Evolutionary conservation across 495 filamentous ascomycete genomes (phyloP).

Genomic region (Penicillium maclennaniae): DNA sequence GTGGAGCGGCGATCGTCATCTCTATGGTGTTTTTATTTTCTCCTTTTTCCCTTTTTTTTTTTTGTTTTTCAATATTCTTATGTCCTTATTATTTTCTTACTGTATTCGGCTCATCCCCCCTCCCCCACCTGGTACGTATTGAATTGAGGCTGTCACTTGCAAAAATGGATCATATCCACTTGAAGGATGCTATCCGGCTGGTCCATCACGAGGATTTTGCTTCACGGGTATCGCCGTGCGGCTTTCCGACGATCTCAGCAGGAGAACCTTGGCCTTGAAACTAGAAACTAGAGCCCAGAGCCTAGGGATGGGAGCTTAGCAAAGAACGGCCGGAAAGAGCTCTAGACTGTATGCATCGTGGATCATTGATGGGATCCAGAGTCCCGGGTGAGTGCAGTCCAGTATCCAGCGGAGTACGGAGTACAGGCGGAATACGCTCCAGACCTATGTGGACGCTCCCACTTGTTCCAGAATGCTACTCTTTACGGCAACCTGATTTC

Average conservation of each 20-base stretch:
- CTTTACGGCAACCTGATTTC: slow-evolving; percentile 8
- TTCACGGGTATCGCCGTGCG: slow-evolving; percentile 13
- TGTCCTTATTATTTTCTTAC: too few species aligned
- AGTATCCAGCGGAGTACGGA: slow-evolving; percentile 13
- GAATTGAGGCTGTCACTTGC: slow-evolving; percentile 10
- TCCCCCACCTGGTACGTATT: background rate
- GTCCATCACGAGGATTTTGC: background rate
- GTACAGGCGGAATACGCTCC: slow-evolving; percentile 15
- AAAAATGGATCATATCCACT: background rate
- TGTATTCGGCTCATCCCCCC: background rate
- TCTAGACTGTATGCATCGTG: slow-evolving; percentile 10
- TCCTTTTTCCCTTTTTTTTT: too few species aligned
- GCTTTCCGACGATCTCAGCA: slow-evolving; percentile 6
- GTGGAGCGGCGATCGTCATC: slow-evolving; percentile 24
- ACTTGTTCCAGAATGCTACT: slow-evolving; percentile 30
- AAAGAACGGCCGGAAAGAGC: background rate
- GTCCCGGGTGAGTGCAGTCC: slow-evolving; percentile 16
- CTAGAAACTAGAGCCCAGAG: too few species aligned
- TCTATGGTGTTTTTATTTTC: background rate
- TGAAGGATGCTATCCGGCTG: slow-evolving; percentile 13
- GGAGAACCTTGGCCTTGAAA: background rate
- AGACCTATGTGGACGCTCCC: slow-evolving; percentile 6
- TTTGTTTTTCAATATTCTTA: too few species aligned
- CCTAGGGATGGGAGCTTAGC: background rate
- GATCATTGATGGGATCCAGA: slow-evolving; percentile 23